Percentiles rank a stretch among this genome's conserved stretches.
phyloP scores from a whole-genome alignment of 1,139 yeast genomes.

The Geotrichum carabidarum region DNA sequence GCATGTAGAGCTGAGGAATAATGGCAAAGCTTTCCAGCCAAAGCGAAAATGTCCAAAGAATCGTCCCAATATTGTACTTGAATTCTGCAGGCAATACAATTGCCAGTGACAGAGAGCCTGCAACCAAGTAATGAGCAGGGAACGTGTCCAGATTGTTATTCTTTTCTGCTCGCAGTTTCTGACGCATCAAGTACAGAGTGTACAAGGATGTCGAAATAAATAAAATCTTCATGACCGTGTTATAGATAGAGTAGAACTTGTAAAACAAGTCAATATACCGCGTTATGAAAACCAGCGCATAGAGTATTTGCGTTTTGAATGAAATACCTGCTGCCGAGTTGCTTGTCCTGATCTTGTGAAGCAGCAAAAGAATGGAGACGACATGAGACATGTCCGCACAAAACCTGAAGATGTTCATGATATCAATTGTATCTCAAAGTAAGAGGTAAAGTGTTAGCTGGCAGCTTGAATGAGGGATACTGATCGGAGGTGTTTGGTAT shows the following conservation, averaged over 20 bases:
- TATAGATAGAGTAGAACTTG: conserved; percentile 55
- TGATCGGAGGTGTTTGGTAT: no score
- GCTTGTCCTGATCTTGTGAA: conserved; percentile 62
- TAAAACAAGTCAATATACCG: conserved; percentile 70
- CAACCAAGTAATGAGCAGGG: conserved; percentile 64
- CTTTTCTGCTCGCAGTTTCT: conserved; percentile 46
- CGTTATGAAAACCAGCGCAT: conserved; percentile 69
- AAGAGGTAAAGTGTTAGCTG: no score
- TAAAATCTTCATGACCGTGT: conserved; percentile 71
- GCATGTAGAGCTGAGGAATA: conserved; percentile 83
- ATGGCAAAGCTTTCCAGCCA: conserved; percentile 82
- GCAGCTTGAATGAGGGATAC: no score
- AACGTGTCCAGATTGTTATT: conserved; percentile 70
- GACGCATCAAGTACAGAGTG: conserved; percentile 66
- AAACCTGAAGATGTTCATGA: conserved; percentile 19
- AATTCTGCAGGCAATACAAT: conserved; percentile 58
- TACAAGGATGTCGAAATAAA: conserved; percentile 72
- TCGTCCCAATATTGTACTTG: conserved; percentile 46
- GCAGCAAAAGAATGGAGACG: conserved; percentile 68
- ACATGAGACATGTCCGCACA: conserved; percentile 66
- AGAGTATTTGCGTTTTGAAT: conserved; percentile 77
- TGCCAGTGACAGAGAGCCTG: conserved; percentile 57
- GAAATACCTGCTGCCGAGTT: conserved; percentile 79
- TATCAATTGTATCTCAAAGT: not conserved
- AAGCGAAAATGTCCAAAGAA: conserved; percentile 38